A percentile compares a stretch with the other conserved stretches of the same genome.
phyloP scores from a whole-genome alignment of 352 stramenopile species.

The Pythium apleroticum region DNA sequence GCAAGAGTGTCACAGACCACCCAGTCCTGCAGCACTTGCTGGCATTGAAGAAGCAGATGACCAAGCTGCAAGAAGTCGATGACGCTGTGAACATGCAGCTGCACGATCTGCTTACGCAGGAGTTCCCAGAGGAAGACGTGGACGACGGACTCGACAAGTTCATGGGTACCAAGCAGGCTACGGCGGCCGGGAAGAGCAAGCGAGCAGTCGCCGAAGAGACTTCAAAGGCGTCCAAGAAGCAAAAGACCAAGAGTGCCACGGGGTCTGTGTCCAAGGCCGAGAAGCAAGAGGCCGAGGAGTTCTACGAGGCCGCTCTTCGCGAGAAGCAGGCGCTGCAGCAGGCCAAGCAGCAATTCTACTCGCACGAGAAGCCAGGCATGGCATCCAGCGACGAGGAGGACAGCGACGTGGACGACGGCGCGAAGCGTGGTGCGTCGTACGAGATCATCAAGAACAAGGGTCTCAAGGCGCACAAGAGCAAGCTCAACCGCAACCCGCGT shows the following conservation, averaged over 20 bases:
- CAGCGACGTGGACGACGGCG: conserved; percentile 72
- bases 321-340: conserved; percentile 57
- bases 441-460: conserved; percentile 99
- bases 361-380: conserved; percentile 58
- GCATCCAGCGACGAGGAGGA: conserved; percentile 44
- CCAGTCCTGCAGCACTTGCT: conserved; percentile 79
- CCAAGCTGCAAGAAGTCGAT: conserved; percentile 55
- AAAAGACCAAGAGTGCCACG: conserved; percentile 40
- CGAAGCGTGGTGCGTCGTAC: conserved; percentile 91
- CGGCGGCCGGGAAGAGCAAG: conserved; percentile 30
- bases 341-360: conserved; percentile 80
- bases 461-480: conserved; percentile 97
- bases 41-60: conserved; percentile 74
- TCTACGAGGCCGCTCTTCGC: conserved; percentile 65
- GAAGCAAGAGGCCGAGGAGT: conserved; percentile 57
- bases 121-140: conserved; percentile 50
- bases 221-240: conserved; percentile 36
- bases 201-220: conserved; percentile 7
- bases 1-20: conserved; percentile 78
- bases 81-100: conserved; percentile 59
- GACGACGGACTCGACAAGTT: conserved; percentile 76
- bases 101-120: conserved; percentile 63
- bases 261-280: conserved; percentile 40
- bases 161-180: conserved; percentile 42
- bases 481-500: conserved; percentile 98